These are phyloP conservation scores for Omphalotus guepiniiformis DNA, from an alignment of 768 basidiomycete species.

Conservation along the genomic window DNA sequence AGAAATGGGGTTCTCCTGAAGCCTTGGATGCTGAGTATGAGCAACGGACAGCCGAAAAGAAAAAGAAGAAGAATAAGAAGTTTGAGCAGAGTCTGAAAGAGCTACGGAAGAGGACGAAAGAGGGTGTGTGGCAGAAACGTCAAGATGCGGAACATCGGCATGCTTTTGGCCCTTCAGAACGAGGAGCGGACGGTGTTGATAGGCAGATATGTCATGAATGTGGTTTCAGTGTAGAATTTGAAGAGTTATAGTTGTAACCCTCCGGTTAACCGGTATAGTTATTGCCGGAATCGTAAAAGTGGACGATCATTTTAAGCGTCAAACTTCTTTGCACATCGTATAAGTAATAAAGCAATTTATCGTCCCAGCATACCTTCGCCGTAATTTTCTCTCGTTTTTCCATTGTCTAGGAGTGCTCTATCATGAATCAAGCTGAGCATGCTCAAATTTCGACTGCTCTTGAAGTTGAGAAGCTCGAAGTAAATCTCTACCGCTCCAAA, in stretches of 20 bases:
- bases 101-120: conserved; percentile 77
- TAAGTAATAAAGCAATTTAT: too few species aligned
- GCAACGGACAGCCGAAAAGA: conserved; percentile 73
- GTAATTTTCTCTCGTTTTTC: conserved; percentile 12
- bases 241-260: conserved; percentile 52
- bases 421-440: conserved; percentile 51
- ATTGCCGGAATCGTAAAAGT: too few species aligned
- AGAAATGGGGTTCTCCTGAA: conserved; percentile 96
- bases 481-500: conserved; percentile 75
- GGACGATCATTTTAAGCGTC: too few species aligned
- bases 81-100: conserved; percentile 89
- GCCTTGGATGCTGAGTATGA: conserved; percentile 88
- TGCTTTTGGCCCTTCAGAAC: conserved; percentile 61
- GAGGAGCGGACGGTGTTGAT: conserved; percentile 47
- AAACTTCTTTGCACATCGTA: conserved; percentile 5
- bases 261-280: not conserved
- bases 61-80: conserved; percentile 88
- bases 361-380: conserved; percentile 15
- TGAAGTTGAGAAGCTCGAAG: conserved; percentile 75
- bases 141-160: conserved; percentile 89
- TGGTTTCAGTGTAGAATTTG: conserved; percentile 88
- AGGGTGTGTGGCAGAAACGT: conserved; percentile 85
- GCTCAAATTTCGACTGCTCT: conserved; percentile 68
- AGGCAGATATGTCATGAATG: conserved; percentile 83
- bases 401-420: conserved; percentile 25